A percentile compares a stretch with the other conserved stretches of the same genome.
Conservation (phyloP, 2,329 filamentous ascomycete genomes). For the Drechslerella dactyloides region DNA sequence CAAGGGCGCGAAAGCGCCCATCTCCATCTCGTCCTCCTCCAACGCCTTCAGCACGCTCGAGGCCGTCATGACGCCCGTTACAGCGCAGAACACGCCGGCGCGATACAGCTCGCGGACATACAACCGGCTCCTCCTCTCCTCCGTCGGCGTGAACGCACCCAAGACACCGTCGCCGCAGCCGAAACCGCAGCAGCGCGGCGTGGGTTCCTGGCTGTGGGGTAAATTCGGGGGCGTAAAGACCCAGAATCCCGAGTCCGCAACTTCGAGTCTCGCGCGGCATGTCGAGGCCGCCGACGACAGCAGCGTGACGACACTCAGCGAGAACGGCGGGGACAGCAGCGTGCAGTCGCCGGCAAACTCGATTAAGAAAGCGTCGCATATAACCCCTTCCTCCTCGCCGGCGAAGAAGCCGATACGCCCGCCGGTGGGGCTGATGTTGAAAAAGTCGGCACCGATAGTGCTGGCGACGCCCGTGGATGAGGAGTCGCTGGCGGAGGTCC, state of each 20-base stretch:
- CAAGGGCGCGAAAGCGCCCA: slow-evolving; percentile 40
- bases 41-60: slow-evolving; percentile 31
- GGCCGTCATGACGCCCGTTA: slow-evolving; percentile 46
- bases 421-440: slow-evolving; percentile 29
- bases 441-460: slow-evolving; percentile 37
- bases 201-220: slow-evolving; percentile 47
- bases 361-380: slow-evolving; percentile 24
- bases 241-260: slow-evolving; percentile 24
- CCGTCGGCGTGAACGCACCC: slow-evolving; percentile 20
- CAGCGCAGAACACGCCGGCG: slow-evolving; percentile 42
- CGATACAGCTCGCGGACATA: slow-evolving; percentile 47
- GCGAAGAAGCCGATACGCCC: slow-evolving; percentile 30
- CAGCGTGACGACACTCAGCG: slow-evolving; percentile 35
- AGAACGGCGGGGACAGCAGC: slow-evolving; percentile 16
- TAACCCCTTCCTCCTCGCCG: slow-evolving; percentile 32
- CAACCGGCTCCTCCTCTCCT: slow-evolving; percentile 41
- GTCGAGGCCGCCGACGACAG: slow-evolving; percentile 46
- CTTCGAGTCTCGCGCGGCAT: slow-evolving; percentile 41
- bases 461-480: slow-evolving; percentile 47
- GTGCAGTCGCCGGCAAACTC: slow-evolving; percentile 39
- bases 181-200: slow-evolving; percentile 39
- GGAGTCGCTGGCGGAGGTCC: slow-evolving; percentile 44
- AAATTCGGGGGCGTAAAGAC: slow-evolving; percentile 33
- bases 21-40: slow-evolving; percentile 33
- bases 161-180: slow-evolving; percentile 16